Evolutionary conservation across 2,329 filamentous ascomycete species (phyloP), one percentile per base, ranked within the genome.

Genomic region (Alternaria burnsii): DNA sequence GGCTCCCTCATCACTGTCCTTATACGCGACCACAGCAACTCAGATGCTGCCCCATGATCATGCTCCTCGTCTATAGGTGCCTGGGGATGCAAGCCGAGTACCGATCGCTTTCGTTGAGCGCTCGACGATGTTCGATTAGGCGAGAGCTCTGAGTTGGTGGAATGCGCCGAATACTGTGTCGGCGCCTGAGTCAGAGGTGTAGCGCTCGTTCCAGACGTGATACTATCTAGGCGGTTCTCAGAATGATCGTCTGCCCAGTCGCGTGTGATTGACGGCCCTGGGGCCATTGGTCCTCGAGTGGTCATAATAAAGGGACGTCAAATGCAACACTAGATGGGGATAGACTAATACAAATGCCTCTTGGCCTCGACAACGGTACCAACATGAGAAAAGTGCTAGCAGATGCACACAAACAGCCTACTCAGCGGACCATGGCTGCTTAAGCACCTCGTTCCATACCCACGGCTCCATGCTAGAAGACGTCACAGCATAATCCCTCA

Each of bases 51-150:
- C 1, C 76, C 73, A 2, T 69, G 64, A 50, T 81, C 78, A 60
- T 82, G 76, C 30, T 81, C 78, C 66, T 81, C 77, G n/a, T 75
- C 63, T 5, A 82, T 75, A 0, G 80, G 80, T 5, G 79, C 79
- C 6, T 70, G 66, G 1, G 81, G 80, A 56, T 80, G 75, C 1
- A 82, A 72, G 9, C 80, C 80, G 3, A 75, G 63, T 18, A 64
- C 48, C 9, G 70, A 71, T 16, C 71, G 69, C 24, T 70, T 73
- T 36, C 59, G 63, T 18, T 62, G 68, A 3, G 70, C 65, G 32
- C 62, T 72, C 1, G 64, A 65, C 0, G 73, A 75, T 24, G 65
- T 73, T 30, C 64, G 71, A 28, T 66, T 50, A 9, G 65, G 51
- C 3, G 58, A 60, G 38, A 63, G 52, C 46, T 61, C 34, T 8